These are phyloP conservation scores for Cnidoscolus chayamansa DNA, from an alignment of 441 rosid genomes.

Conservation along the genomic window DNA sequence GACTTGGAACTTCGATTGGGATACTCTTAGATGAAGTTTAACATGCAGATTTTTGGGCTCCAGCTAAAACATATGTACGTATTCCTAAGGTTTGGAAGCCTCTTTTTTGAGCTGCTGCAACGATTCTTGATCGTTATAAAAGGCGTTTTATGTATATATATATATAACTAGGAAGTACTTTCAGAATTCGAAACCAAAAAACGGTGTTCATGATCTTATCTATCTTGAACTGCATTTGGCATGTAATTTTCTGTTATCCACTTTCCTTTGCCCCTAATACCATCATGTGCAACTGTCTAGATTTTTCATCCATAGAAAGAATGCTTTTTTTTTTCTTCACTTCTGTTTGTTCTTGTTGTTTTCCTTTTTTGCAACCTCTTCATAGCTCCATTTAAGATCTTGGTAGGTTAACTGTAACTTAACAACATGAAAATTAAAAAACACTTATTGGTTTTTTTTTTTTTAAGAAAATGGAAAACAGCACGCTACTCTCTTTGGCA, in stretches of 20 bases:
- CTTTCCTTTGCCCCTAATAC: not conserved
- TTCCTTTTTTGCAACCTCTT: not conserved
- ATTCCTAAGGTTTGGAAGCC: too few relatives aligned
- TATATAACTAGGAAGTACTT: too few relatives aligned
- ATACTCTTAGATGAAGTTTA: constrained; percentile 30
- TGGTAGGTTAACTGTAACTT: constrained; percentile 47
- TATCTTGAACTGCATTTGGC: not conserved
- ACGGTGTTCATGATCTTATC: too few relatives aligned
- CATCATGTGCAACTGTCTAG: not conserved
- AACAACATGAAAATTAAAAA: constrained; percentile 19
- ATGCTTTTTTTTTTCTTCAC: not conserved
- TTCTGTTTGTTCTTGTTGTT: not conserved
- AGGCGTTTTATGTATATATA: not conserved
- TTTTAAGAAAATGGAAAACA: constrained; percentile 7
- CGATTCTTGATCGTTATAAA: constrained; percentile 15
- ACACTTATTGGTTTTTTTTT: not conserved
- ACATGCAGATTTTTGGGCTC: too few relatives aligned
- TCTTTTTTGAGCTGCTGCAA: constrained; percentile 5
- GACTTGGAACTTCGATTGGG: constrained; percentile 96
- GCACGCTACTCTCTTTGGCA: not conserved
- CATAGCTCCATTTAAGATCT: constrained; percentile 9
- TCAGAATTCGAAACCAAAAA: too few relatives aligned
- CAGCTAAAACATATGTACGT: not conserved
- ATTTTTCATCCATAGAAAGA: not conserved
- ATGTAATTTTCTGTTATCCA: constrained; percentile 10